Evolutionary conservation across 2,329 filamentous ascomycete genomes (phyloP), one percentile per base, ranked within the genome.

Genomic region (Furcasterigmium furcatum): DNA sequence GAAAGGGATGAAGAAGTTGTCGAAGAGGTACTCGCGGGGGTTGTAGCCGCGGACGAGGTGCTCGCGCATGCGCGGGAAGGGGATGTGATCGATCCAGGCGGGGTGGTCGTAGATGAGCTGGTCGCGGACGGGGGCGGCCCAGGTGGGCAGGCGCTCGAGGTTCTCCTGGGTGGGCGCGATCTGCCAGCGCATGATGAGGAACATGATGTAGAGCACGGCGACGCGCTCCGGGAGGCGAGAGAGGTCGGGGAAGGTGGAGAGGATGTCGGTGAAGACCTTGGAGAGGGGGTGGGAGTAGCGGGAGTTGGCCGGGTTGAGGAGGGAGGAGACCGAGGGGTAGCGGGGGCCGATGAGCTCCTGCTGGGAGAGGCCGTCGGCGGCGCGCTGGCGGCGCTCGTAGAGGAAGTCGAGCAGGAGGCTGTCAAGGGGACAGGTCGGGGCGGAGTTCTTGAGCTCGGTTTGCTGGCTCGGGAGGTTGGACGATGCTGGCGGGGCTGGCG

Each of bases 181-280:
- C 61, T 89, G 84, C 88, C 91, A 96, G 35, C 85, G 80, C 84
- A 94, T 89, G 52, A 91, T 61, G 25, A 91, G 76, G 65, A 95
- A 95, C 88, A 95, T 95, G 59, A 86, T 72, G 62, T 91, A 95
- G 8, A 95, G 74, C 7, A 89, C 82, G 9, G 87, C 90, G 0
- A 95, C 82, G 56, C 88, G 85, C 65, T 95, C 90, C 0, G 91
- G 90, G 0, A 95, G 74, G n/a, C 75, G 77, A 4, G 77, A 80
- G 24, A 96, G 82, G 55, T 88, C 84, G 0, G 90, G 88, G 55
- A 95, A 95, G n/a, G 86, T 89, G 52, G 80, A 76, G 10, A 95
- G 72, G 47, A 95, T 90, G 62, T 95, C 89, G 35, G 88, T 91
- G 60, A 95, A 88, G 13, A 95, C 79, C 53, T 88, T 88, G 7